Evolutionary conservation across 1,284 basidiomycete genomes (phyloP), one percentile per base, ranked within the genome.

Genomic region (Cutaneotrichosporon sp.): DNA sequence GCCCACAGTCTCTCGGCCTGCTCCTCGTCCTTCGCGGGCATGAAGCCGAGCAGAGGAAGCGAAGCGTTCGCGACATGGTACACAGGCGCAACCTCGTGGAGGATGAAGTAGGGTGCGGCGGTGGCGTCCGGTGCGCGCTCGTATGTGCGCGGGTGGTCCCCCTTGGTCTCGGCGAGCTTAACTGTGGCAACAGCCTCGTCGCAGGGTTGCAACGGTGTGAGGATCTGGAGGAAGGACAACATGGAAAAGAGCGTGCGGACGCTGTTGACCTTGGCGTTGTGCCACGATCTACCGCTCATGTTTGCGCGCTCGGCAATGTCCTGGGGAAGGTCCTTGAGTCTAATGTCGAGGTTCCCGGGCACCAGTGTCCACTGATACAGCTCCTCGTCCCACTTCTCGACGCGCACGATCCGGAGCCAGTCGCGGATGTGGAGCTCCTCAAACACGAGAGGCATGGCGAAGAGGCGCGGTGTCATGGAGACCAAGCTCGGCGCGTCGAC

Each of bases 21-120:
- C 11, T 61, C 58, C 13, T 49, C 36, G 3, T 43, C 63, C n/a
- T n/a, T 55, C 31, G 69, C 59, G 0, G 68, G 67, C 33, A 72
- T 51, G n/a, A 73, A 55, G 25, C 73, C 75, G 1, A 75, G 52
- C 6, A 74, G 47, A 10, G 66, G 54, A 3, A 69, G 47, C 0
- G 54, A 42, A 4, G 59, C 54, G 9, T 62, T 60, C 1, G 70
- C 71, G 46, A 77, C 60, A 49, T 76, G 71, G 54, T 75, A 78
- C 3, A 78, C 63, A 0, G 76, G 76, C 11, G 65, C 72, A 20
- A 63, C 67, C 27, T 75, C 72, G 57, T 75, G 69, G 0, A 76
- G 24, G 36, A 73, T 33, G 51, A 72, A 78, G 63, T 71, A 72
- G 2, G 67, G 67, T 1, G 71, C 63, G 10, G 51, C n/a, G 5